phyloP scores from a whole-genome alignment of 306 rosid species.

The Castanea mollissima region DNA sequence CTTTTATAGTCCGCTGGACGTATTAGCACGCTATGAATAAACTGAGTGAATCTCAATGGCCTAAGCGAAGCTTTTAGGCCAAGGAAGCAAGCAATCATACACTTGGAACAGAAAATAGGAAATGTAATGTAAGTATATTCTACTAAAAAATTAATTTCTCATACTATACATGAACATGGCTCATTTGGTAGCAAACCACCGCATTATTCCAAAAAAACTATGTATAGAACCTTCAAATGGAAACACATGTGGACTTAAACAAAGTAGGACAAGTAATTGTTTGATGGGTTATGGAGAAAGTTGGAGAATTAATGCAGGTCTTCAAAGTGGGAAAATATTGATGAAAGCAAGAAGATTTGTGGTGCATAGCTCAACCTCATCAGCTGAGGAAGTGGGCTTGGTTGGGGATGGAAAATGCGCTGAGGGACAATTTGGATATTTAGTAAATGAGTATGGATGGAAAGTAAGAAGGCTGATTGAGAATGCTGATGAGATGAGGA shows the following conservation, averaged over 20 bases:
- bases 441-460: constrained; percentile 73
- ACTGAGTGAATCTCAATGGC: too few relatives aligned
- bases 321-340: constrained; percentile 3
- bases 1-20: too few relatives aligned
- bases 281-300: neutral
- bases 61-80: too few relatives aligned
- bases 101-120: too few relatives aligned
- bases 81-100: too few relatives aligned
- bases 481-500: constrained; percentile 58
- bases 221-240: constrained; percentile 26
- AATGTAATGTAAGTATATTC: too few relatives aligned
- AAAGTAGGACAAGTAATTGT: neutral
- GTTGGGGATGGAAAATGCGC: neutral
- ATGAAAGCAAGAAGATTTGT: constrained; percentile 6
- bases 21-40: too few relatives aligned
- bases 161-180: constrained; percentile 34
- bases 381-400: constrained; percentile 32
- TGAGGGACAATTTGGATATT: constrained; percentile 26
- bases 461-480: constrained; percentile 55
- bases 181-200: constrained; percentile 42
- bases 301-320: constrained; percentile 3
- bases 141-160: too few relatives aligned
- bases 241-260: neutral
- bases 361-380: constrained; percentile 33
- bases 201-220: constrained; percentile 25